Conservation (phyloP, 208 protist species). For the Trichomonas gallinae region DNA sequence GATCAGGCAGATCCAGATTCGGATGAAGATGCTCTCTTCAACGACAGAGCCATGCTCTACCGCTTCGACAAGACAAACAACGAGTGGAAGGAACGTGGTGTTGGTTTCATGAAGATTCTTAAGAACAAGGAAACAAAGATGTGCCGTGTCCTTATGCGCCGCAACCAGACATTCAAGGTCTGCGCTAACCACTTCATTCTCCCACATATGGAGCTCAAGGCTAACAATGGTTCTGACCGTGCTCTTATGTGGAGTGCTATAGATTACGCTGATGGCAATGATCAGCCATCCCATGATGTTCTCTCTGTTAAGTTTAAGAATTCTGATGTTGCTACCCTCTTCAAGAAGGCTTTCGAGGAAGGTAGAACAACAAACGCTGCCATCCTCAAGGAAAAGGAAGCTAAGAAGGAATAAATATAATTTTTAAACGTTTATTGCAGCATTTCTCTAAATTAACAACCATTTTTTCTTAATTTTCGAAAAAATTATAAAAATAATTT, state of each 20-base stretch:
- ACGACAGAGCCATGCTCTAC: neutral
- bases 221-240: neutral
- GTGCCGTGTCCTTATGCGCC: neutral
- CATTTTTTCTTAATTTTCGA: too few relatives aligned
- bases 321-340: neutral
- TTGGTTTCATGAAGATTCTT: slow-evolving; percentile 15
- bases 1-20: neutral
- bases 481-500: too few relatives aligned
- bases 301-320: neutral
- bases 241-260: neutral
- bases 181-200: slow-evolving; percentile 7
- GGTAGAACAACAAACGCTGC: neutral
- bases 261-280: neutral
- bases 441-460: too few relatives aligned
- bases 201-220: slow-evolving; percentile 12
- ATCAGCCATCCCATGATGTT: neutral
- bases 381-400: neutral
- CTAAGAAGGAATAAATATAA: neutral
- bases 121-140: neutral
- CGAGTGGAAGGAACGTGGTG: slow-evolving; percentile 9
- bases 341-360: slow-evolving; percentile 2
- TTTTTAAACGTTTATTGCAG: neutral
- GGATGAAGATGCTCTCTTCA: neutral
- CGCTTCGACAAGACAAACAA: neutral
- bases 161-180: slow-evolving; percentile 9